Conservation (phyloP, 768 basidiomycete species). For the Tricholoma bakamatsutake region DNA sequence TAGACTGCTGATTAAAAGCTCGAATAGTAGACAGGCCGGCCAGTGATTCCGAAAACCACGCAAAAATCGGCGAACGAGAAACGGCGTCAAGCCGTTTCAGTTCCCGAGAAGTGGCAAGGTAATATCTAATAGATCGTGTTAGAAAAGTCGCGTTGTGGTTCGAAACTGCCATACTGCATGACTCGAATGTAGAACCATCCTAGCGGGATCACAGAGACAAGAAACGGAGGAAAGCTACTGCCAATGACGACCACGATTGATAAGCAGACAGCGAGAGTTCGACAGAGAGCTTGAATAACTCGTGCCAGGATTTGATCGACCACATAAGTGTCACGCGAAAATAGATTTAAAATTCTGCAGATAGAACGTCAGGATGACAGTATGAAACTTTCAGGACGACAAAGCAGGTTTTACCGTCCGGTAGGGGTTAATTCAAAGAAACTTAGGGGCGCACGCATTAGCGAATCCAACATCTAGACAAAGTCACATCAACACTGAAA, state of each 20-base stretch:
- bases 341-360: constrained; percentile 77
- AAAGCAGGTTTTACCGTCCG: constrained; percentile 49
- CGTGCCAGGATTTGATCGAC: constrained; percentile 80
- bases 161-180: constrained; percentile 53
- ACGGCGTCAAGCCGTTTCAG: constrained; percentile 86
- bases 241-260: constrained; percentile 73
- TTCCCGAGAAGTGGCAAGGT: constrained; percentile 81
- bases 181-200: constrained; percentile 76
- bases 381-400: neutral
- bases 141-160: neutral
- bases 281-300: constrained; percentile 65
- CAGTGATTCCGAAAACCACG: constrained; percentile 76
- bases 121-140: constrained; percentile 52
- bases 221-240: constrained; percentile 74
- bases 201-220: constrained; percentile 70
- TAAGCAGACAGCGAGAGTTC: constrained; percentile 53
- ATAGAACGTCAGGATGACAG: constrained; percentile 1
- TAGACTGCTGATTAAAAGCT: constrained; percentile 64
- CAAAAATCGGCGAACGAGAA: constrained; percentile 87
- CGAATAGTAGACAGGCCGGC: constrained; percentile 79
- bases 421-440: constrained; percentile 91
- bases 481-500: neutral
- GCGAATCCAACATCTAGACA: constrained; percentile 64
- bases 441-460: constrained; percentile 78
- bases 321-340: constrained; percentile 84